Conservation (phyloP, 73 alveolate genomes). For the Paramecium caudatum region DNA sequence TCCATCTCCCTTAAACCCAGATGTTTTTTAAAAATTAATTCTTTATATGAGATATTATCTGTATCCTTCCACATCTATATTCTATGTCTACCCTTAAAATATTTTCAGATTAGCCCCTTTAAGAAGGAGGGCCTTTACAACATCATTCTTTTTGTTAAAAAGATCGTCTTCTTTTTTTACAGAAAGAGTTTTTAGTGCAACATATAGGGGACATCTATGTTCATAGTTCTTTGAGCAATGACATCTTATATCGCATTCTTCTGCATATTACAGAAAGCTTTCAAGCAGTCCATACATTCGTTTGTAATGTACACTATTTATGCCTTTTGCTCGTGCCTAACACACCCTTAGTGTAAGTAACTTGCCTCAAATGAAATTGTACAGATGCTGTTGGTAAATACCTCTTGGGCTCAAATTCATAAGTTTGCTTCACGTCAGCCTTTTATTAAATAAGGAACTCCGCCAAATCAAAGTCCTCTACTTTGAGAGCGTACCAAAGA, state of each 20-base stretch:
- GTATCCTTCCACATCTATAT: constrained; percentile 55
- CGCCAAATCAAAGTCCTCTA: constrained; percentile 56
- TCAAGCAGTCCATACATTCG: constrained; percentile 13
- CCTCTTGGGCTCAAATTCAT: constrained; percentile 37
- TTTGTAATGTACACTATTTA: constrained; percentile 38
- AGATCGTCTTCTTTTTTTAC: constrained; percentile 12
- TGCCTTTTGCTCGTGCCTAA: constrained; percentile 43
- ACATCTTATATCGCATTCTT: constrained; percentile 70
- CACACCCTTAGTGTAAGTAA: neutral
- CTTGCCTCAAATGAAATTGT: neutral
- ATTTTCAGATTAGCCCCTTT: constrained; percentile 38
- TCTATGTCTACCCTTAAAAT: neutral
- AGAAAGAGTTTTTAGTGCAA: constrained; percentile 8
- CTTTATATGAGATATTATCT: constrained; percentile 18
- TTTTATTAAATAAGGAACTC: constrained; percentile 7
- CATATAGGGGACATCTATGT: constrained; percentile 76
- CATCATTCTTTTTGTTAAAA: neutral
- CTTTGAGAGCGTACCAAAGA: constrained; percentile 65
- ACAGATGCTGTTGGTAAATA: constrained; percentile 41
- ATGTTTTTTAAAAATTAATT: neutral
- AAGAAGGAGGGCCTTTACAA: neutral
- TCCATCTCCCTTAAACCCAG: constrained; percentile 37
- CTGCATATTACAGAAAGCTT: constrained; percentile 8
- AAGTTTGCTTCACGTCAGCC: constrained; percentile 40
- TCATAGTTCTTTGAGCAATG: constrained; percentile 76